A percentile compares a stretch with the other conserved stretches of the same genome.
Evolutionary conservation across 805 yeast species (phyloP).

Genomic region (Sugiyamaella lignohabitans): DNA sequence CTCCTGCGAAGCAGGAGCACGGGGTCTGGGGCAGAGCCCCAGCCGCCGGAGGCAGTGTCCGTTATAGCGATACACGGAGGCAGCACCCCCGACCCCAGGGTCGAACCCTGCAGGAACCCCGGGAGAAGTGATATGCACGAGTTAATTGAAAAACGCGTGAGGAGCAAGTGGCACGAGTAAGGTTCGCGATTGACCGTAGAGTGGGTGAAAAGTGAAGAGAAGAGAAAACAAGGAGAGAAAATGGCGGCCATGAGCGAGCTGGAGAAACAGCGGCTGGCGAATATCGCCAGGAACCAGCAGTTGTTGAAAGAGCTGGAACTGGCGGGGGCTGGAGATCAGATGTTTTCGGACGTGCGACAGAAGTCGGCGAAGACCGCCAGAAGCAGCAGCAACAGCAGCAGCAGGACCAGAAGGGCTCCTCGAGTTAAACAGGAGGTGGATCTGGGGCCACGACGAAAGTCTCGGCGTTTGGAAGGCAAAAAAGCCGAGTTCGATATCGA

Average conservation of each 20-base stretch:
- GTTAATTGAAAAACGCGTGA: too few relatives aligned
- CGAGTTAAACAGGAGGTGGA: conserved; percentile 25
- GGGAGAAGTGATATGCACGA: too few relatives aligned
- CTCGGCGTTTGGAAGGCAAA: conserved; percentile 72
- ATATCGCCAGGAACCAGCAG: conserved; percentile 73
- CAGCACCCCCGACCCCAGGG: too few relatives aligned
- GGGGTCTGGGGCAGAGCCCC: too few relatives aligned
- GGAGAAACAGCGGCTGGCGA: conserved; percentile 29
- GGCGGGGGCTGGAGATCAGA: conserved; percentile 48
- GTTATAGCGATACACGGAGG: too few relatives aligned
- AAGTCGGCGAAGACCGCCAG: conserved; percentile 16
- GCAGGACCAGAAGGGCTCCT: conserved; percentile 9
- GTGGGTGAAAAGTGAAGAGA: background rate
- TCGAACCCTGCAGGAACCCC: too few relatives aligned
- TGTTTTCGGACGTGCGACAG: conserved; percentile 37
- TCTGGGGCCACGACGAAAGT: conserved; percentile 58
- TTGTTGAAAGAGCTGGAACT: conserved; percentile 66
- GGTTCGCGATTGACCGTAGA: too few relatives aligned
- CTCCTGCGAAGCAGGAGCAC: too few relatives aligned
- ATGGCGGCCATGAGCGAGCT: conserved; percentile 27
- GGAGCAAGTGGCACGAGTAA: too few relatives aligned
- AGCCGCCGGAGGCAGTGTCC: too few relatives aligned
- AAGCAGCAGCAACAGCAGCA: background rate
- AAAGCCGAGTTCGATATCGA: conserved; percentile 46
- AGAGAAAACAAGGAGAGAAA: background rate